A percentile compares a stretch with the other conserved stretches of the same genome.
phyloP scores from a whole-genome alignment of 495 filamentous ascomycete species.

The Xylaria cubensis region DNA sequence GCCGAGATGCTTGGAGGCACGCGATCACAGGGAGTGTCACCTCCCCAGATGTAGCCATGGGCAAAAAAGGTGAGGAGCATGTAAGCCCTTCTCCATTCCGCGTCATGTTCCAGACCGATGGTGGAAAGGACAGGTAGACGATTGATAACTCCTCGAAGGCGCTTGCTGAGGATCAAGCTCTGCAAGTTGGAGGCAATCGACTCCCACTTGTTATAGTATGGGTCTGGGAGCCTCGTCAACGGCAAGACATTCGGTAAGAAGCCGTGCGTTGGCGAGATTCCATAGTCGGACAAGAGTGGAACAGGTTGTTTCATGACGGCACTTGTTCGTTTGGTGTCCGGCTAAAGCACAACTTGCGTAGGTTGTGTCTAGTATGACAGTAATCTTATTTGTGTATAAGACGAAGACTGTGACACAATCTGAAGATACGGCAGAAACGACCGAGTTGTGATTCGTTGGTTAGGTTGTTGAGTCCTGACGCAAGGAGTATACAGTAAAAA shows the following conservation, averaged over 20 bases:
- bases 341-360: neutral
- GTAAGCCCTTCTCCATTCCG: conserved; percentile 93
- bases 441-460: conserved; percentile 28
- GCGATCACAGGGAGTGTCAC: conserved; percentile 78
- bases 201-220: conserved; percentile 96
- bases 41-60: conserved; percentile 95
- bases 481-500: conserved; percentile 66
- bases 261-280: conserved; percentile 82
- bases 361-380: neutral
- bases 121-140: conserved; percentile 82
- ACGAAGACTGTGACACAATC: neutral
- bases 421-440: neutral
- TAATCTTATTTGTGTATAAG: neutral
- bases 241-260: conserved; percentile 89
- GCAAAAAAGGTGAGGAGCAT: conserved; percentile 84
- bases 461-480: conserved; percentile 57
- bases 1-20: conserved; percentile 85
- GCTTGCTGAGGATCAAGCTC: conserved; percentile 79
- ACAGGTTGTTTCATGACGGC: conserved; percentile 81
- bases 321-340: conserved; percentile 18
- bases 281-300: conserved; percentile 80
- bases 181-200: conserved; percentile 83
- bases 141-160: conserved; percentile 77
- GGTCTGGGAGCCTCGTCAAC: conserved; percentile 77
- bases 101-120: conserved; percentile 74